Percentiles rank a stretch among this genome's conserved stretches.
phyloP scores from a whole-genome alignment of 225 moss, liverwort and hornwort species.

The Thuidium tamariscinum region DNA sequence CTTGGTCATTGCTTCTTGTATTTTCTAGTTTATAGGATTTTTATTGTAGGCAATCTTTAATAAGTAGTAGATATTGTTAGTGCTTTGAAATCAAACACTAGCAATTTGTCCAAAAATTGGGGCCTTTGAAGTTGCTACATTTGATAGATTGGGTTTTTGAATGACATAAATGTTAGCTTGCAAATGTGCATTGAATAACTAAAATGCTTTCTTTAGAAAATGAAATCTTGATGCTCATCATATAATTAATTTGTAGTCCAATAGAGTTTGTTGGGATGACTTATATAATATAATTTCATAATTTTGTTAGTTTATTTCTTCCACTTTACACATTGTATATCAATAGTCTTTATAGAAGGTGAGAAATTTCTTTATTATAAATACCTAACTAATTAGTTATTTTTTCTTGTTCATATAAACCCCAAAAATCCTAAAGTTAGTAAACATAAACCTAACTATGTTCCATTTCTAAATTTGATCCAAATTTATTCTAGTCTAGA shows the following conservation, averaged over 20 bases:
- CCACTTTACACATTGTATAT: neutral
- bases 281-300: neutral
- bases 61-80: neutral
- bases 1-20: neutral
- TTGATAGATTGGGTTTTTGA: neutral
- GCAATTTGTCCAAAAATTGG: neutral
- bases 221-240: neutral
- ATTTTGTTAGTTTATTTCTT: neutral
- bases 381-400: neutral
- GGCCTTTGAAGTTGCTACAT: neutral
- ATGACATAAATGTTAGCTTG: neutral
- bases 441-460: neutral
- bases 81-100: no score
- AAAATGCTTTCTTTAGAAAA: fast-evolving
- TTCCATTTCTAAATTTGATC: neutral
- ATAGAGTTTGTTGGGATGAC: neutral
- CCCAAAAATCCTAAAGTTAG: fast-evolving
- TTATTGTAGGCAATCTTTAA: neutral
- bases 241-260: neutral
- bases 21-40: neutral
- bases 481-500: neutral
- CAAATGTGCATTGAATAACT: fast-evolving
- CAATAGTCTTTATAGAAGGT: fast-evolving
- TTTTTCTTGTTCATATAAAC: neutral
- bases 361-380: neutral